Percentiles rank a stretch among this genome's conserved stretches.
phyloP scores from a whole-genome alignment of 495 filamentous ascomycete species.

The Daldinia loculata region DNA sequence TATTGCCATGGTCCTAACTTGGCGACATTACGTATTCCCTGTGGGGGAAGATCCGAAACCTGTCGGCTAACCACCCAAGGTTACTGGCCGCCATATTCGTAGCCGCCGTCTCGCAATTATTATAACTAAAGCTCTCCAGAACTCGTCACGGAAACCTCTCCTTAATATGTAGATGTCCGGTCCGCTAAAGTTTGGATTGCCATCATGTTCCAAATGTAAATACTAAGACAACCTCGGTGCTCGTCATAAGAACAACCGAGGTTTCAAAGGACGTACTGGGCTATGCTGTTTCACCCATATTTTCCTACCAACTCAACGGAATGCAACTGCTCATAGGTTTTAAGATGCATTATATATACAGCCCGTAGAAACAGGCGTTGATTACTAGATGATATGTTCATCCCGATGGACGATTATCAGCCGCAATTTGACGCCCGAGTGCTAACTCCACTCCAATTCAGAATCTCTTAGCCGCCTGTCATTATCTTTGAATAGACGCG shows the following conservation, averaged over 20 bases:
- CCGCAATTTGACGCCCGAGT: not conserved
- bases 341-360: not conserved
- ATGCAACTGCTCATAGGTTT: not conserved
- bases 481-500: not conserved
- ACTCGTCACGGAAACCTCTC: not conserved
- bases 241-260: not conserved
- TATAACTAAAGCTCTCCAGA: not conserved
- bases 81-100: constrained; percentile 1
- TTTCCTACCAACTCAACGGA: not conserved
- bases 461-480: not conserved
- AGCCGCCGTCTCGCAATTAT: not conserved
- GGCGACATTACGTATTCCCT: not conserved
- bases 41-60: constrained; percentile 1
- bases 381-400: not conserved
- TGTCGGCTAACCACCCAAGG: not conserved
- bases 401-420: not conserved
- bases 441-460: not conserved
- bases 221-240: not conserved
- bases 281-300: not conserved
- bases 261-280: not conserved
- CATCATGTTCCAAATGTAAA: not conserved
- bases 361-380: not conserved
- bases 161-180: constrained; percentile 5
- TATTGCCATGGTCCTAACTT: not conserved
- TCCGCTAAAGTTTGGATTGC: constrained; percentile 2